Evolutionary conservation across 371 early-diverging fungal genomes (phyloP).

Genomic region (Mucor irregularis): DNA sequence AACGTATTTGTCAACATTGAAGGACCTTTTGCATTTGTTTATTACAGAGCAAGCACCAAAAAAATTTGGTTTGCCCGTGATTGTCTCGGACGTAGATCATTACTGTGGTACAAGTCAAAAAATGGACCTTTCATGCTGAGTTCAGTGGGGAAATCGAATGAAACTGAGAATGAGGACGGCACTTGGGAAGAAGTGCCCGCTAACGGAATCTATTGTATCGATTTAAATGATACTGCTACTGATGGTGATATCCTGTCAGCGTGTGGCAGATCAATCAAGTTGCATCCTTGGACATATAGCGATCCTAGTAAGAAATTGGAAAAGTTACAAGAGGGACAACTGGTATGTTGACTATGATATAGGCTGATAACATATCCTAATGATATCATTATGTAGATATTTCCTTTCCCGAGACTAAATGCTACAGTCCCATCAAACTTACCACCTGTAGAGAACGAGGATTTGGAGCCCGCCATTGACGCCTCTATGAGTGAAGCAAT

Average conservation of each 20-base stretch:
- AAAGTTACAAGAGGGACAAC: neutral
- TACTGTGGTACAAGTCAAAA: slow-evolving; percentile 56
- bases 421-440: slow-evolving; percentile 27
- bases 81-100: slow-evolving; percentile 81
- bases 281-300: slow-evolving; percentile 36
- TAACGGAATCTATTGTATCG: slow-evolving; percentile 64
- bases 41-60: slow-evolving; percentile 49
- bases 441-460: neutral
- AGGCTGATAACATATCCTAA: neutral
- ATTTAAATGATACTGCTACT: slow-evolving; percentile 24
- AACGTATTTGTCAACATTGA: slow-evolving; percentile 55
- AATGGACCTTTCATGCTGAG: slow-evolving; percentile 47
- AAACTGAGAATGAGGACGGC: slow-evolving; percentile 1
- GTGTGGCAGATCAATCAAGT: neutral
- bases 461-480: slow-evolving; percentile 32
- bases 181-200: slow-evolving; percentile 75
- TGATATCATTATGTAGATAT: slow-evolving; percentile 17
- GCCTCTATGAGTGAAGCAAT: slow-evolving; percentile 36
- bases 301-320: neutral
- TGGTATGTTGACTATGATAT: neutral
- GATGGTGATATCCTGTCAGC: neutral
- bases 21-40: slow-evolving; percentile 81
- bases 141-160: slow-evolving; percentile 47
- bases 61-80: slow-evolving; percentile 85
- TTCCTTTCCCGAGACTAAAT: slow-evolving; percentile 58